Base-by-base conservation (phyloP, 495 filamentous ascomycete species). In the Podospora conica region DNA sequence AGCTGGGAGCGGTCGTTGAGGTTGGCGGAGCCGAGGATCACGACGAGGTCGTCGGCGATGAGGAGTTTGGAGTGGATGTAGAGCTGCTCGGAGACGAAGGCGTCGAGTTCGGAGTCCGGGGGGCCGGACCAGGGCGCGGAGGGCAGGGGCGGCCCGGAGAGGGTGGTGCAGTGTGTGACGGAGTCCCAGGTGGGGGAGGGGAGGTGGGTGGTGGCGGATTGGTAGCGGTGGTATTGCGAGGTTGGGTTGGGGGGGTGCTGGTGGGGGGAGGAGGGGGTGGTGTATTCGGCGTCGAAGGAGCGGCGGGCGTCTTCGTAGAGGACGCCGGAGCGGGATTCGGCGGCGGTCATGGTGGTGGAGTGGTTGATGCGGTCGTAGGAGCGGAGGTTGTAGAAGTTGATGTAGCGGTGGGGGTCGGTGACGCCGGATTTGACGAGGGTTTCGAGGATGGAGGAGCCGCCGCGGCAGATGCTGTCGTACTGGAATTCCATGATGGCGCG, bases 41-140 rank as follows among this genome's bases (percentile, higher is more conserved):
- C 94, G 60, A 91, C 78, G 7, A 86, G 84, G 77, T 98, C 93
- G 72, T 98, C 93, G 62, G 93, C 93, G 74, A 98, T 94, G 68
- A 97, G 85, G 40, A 97, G 85, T 82, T 98, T 98, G 70, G 88
- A 88, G 79, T 98, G 94, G 65, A 97, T 88, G 75, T 98, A 98
- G 23, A 98, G 87, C 77, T 96, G 90, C 74, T 98, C 94, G 55
- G 87, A 91, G 31, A 98, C 93, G 70, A 93, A 97, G 3, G 92
- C 91, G 74, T 94, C 82, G 29, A 98, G 85, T 74, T 98, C 94
- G 58, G 84, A 81, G 66, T 88, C 85, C 23, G 88, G 80, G 9
- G 85, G 79, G 12, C 89, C 90, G 25, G 88, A 81, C 94, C 94
- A 98, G 0, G 92, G 93, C 3, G 94, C 85, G 31, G 81, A 81